A percentile compares a stretch with the other conserved stretches of the same genome.
Evolutionary conservation across 441 rosid genomes (phyloP).

Genomic region (Mallotus repandus): DNA sequence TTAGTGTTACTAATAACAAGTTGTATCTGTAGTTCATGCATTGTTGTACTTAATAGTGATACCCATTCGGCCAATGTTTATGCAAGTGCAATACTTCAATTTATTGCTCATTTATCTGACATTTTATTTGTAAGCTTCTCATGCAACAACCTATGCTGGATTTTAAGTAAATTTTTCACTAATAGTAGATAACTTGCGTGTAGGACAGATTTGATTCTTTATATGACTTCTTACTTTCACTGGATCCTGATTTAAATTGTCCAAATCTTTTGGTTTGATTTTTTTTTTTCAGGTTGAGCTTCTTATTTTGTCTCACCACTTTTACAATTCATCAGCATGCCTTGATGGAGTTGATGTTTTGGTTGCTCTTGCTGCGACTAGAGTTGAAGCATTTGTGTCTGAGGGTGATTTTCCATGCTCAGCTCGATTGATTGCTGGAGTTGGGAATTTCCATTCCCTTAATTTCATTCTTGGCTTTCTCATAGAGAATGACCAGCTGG

Average conservation of each 20-base stretch:
- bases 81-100: background rate
- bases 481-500: slow-evolving; percentile 92
- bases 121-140: background rate
- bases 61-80: background rate
- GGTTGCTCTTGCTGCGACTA: slow-evolving; percentile 94
- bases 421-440: slow-evolving; percentile 94
- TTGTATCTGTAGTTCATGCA: background rate
- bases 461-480: slow-evolving; percentile 94
- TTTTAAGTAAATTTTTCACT: background rate
- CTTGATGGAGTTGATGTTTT: slow-evolving; percentile 99
- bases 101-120: background rate
- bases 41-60: background rate
- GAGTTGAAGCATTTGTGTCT: slow-evolving; percentile 90
- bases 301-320: slow-evolving; percentile 94
- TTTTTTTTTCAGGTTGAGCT: slow-evolving; percentile 77
- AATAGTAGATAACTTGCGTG: too few species aligned
- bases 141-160: too few species aligned
- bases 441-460: slow-evolving; percentile 94
- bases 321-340: slow-evolving; percentile 97
- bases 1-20: background rate
- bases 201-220: background rate
- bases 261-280: slow-evolving; percentile 13
- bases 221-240: background rate
- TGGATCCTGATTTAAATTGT: background rate
- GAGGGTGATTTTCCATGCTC: slow-evolving; percentile 97